A percentile compares a stretch with the other conserved stretches of the same genome.
Evolutionary conservation across 140 eudicot genomes (phyloP).

Genomic region (Anethum foeniculum): DNA sequence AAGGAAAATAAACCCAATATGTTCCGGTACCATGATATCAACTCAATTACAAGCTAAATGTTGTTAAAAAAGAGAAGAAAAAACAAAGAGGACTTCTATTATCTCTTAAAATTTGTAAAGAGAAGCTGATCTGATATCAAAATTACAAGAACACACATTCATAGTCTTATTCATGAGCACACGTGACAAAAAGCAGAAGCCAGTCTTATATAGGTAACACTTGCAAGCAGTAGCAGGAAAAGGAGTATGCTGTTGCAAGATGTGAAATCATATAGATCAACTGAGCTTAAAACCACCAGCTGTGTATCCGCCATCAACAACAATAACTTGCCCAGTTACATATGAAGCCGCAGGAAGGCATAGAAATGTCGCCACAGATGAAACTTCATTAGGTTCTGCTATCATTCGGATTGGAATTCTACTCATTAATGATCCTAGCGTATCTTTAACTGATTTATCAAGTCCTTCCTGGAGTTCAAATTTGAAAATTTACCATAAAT

Average conservation of each 20-base stretch:
- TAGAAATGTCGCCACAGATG: constrained; percentile 52
- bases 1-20: background rate
- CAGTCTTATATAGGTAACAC: background rate
- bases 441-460: constrained; percentile 14
- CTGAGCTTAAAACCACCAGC: constrained; percentile 40
- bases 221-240: background rate
- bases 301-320: constrained; percentile 54
- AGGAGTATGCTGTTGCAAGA: background rate
- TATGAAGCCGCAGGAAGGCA: constrained; percentile 57
- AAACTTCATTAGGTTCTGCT: constrained; percentile 50
- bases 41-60: background rate
- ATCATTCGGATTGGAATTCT: constrained; percentile 45
- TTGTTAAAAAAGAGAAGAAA: background rate
- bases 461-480: constrained; percentile 26
- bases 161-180: background rate
- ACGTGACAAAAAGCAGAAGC: background rate
- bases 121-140: background rate
- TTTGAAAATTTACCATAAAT: background rate
- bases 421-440: constrained; percentile 20
- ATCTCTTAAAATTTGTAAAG: background rate
- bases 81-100: background rate
- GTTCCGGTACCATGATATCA: background rate
- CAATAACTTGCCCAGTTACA: constrained; percentile 52
- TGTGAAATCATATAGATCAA: background rate
- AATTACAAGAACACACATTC: background rate